Base-by-base conservation (phyloP, 352 stramenopile genomes). In the Phytopythium vexans region DNA sequence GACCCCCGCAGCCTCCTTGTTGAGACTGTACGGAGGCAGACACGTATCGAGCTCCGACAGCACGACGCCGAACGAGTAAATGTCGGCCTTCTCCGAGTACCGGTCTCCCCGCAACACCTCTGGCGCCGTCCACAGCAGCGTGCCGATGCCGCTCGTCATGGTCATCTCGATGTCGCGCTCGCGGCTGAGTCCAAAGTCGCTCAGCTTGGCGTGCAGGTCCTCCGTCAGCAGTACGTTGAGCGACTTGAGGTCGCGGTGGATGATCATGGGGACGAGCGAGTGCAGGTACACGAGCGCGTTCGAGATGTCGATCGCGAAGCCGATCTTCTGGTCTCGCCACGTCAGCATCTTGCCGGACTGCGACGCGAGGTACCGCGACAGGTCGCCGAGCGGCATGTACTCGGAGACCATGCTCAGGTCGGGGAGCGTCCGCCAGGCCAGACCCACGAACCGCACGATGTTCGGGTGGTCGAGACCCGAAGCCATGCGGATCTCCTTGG, bases 31-130 rank as follows among this genome's bases (percentile, higher is more conserved):
- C 31, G 70, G 68, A 54, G 76, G 68, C 27, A 63, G 33, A 14
- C 74, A 68, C 39, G 70, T 66, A 48, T 78, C 73, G 6, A 83
- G 58, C 44, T 83, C 73, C 41, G 57, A 71, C 16, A 83, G 34
- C 42, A 83, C n/a, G n/a, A 83, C 54, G n/a, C 68, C 70, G 35
- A 83, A 81, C 0, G 73, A 78, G 51, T 66, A 82, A 9, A 84
- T 60, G 49, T 84, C 70, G 14, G 65, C 66, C 47, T 77, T 81
- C 42, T 66, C 41, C 37, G 76, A 66, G 51, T 81, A 82, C 34
- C 54, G 58, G 15, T 58, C 52, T 15, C 73, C 68, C 40, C 7
- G 40, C 40, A 44, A 31, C n/a, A 15, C 31, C 14, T 44, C 21
- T 6, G 1, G n/a, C 66, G 70, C 9, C 62, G 64, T 45, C 82